Conservation (phyloP, 2,329 filamentous ascomycete genomes). For the Elsinoe arachidis region DNA sequence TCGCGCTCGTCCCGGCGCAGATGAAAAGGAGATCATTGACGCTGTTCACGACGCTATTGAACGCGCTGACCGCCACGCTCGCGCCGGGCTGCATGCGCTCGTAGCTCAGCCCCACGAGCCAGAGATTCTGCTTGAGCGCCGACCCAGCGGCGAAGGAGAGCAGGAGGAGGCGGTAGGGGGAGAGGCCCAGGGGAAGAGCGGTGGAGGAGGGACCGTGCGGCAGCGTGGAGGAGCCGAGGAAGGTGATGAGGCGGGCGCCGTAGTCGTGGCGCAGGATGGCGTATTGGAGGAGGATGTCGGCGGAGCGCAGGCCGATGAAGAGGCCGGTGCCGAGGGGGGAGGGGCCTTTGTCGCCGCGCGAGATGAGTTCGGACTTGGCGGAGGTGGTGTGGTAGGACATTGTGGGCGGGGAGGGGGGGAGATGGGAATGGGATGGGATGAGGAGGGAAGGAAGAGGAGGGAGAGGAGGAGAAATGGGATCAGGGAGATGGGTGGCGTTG, state of each 20-base stretch:
- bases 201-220: conserved; percentile 34
- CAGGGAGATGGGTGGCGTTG: too few relatives aligned
- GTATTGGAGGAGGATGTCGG: conserved; percentile 43
- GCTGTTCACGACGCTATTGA: conserved; percentile 50
- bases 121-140: conserved; percentile 49
- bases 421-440: background rate
- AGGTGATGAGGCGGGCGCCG: conserved; percentile 36
- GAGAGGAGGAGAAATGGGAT: background rate
- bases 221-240: conserved; percentile 38
- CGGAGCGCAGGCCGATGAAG: conserved; percentile 40
- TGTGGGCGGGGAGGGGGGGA: conserved; percentile 7
- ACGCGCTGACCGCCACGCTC: conserved; percentile 39
- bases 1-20: conserved; percentile 40
- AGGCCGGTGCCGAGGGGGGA: conserved; percentile 30
- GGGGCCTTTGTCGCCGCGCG: conserved; percentile 34
- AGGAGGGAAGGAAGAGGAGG: background rate
- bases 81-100: conserved; percentile 42
- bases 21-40: conserved; percentile 48
- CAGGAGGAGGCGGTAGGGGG: conserved; percentile 43
- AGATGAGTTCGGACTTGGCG: conserved; percentile 26
- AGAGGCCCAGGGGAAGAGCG: conserved; percentile 37
- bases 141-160: conserved; percentile 46
- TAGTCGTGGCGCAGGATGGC: conserved; percentile 38
- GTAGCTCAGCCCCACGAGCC: conserved; percentile 39
- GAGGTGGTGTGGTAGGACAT: conserved; percentile 15